Conservation (phyloP, 176 grass and related monocot genomes). For the Raddia guianensis region DNA sequence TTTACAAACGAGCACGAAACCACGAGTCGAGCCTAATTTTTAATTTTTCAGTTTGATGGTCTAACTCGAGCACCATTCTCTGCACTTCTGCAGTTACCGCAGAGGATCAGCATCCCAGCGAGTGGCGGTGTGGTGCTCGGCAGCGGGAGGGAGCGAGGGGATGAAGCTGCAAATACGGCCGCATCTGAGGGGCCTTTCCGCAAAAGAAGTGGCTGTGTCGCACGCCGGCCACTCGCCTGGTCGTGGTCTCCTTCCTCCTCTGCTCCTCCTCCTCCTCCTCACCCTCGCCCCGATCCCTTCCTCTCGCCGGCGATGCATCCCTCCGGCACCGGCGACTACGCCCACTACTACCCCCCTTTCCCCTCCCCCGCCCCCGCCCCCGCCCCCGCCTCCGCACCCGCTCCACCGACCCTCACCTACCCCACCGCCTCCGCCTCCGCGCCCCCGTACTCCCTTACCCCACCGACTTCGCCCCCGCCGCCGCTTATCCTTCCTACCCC, state of each 20-base stretch:
- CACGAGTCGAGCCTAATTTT: too few relatives aligned
- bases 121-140: too few relatives aligned
- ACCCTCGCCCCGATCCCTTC: conserved; percentile 31
- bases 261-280: not conserved
- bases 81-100: too few relatives aligned
- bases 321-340: conserved; percentile 44
- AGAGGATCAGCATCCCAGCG: too few relatives aligned
- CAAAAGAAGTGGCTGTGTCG: not conserved
- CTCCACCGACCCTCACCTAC: conserved; percentile 51
- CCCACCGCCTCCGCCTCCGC: conserved; percentile 48
- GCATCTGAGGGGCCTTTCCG: not conserved
- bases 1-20: too few relatives aligned
- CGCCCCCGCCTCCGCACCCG: conserved; percentile 10
- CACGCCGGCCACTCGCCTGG: not conserved
- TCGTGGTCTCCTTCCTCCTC: conserved; percentile 8
- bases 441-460: conserved; percentile 77
- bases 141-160: too few relatives aligned
- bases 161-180: not conserved
- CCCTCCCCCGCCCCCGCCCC: conserved; percentile 21
- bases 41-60: too few relatives aligned
- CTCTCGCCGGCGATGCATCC: conserved; percentile 53
- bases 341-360: conserved; percentile 58
- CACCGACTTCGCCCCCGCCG: conserved; percentile 36
- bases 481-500: conserved; percentile 60
- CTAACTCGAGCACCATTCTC: too few relatives aligned